Evolutionary conservation across 31 red algal species (phyloP).

Genomic region (Porphyra umbilicalis): DNA sequence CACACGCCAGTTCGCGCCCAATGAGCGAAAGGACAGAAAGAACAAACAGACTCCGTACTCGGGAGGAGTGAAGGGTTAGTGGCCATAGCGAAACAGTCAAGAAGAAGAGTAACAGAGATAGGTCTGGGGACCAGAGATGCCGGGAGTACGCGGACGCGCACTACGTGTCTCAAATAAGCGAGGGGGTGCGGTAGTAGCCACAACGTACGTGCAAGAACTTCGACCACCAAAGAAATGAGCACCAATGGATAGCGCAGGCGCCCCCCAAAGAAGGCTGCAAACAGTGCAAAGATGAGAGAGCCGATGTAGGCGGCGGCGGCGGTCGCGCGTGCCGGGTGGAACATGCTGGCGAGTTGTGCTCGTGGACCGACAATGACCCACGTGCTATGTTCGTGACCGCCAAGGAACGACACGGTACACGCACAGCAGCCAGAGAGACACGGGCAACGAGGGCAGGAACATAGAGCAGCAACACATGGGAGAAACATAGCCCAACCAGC

Average conservation of each 20-base stretch:
- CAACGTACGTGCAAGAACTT: constrained; percentile 59
- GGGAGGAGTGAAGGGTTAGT: no score
- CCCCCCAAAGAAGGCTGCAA: constrained; percentile 66
- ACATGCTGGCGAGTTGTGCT: constrained; percentile 77
- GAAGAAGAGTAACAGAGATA: constrained; percentile 1
- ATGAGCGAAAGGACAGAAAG: not conserved
- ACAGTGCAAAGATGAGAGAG: constrained; percentile 51
- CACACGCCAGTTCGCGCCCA: not conserved
- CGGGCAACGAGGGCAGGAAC: no score
- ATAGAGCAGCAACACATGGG: no score
- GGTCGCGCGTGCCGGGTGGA: constrained; percentile 53
- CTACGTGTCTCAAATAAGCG: not conserved
- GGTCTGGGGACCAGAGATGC: not conserved
- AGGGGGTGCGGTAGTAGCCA: not conserved
- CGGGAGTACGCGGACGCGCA: not conserved
- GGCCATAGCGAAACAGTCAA: constrained; percentile 1
- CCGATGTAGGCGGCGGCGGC: constrained; percentile 51
- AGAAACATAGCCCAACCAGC: no score
- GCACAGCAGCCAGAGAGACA: no score
- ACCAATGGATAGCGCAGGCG: constrained; percentile 76
- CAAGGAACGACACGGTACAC: no score
- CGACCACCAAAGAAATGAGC: constrained; percentile 48
- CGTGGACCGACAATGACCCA: constrained; percentile 71
- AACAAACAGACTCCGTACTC: no score
- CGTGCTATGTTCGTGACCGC: no score